Evolutionary conservation across 2,329 filamentous ascomycete genomes (phyloP).

Genomic region (Tothia fuscella): DNA sequence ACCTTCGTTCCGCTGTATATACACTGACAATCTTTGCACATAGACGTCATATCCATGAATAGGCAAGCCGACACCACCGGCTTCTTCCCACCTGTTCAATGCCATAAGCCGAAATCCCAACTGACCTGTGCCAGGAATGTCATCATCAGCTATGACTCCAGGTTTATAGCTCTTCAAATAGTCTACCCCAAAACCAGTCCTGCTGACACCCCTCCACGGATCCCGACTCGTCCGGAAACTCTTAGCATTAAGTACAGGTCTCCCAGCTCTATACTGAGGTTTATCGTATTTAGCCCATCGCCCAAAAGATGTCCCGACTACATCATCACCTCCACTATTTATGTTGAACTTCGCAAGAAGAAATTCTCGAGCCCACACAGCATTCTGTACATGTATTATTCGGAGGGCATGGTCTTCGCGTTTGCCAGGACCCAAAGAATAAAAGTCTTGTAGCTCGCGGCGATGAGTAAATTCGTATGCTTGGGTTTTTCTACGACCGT

Average conservation of each 20-base stretch:
- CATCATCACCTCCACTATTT: constrained; percentile 30
- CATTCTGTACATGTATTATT: constrained; percentile 39
- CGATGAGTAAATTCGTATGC: constrained; percentile 38
- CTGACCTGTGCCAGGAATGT: constrained; percentile 5
- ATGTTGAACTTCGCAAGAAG: constrained; percentile 42
- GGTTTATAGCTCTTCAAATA: constrained; percentile 36
- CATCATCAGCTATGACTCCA: constrained; percentile 15
- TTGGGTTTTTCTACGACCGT: constrained; percentile 31
- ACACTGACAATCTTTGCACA: constrained; percentile 38
- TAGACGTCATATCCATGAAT: constrained; percentile 37
- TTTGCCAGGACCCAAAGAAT: constrained; percentile 15
- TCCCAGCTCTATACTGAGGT: constrained; percentile 36
- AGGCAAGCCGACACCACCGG: constrained; percentile 25
- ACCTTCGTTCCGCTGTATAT: constrained; percentile 33
- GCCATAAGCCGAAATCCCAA: constrained; percentile 38
- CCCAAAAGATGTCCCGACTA: constrained; percentile 38
- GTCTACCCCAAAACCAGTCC: constrained; percentile 39
- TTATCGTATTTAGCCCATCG: constrained; percentile 37
- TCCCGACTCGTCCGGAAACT: constrained; percentile 39
- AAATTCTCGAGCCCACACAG: constrained; percentile 37
- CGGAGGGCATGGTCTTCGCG: constrained; percentile 10
- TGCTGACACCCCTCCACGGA: constrained; percentile 38
- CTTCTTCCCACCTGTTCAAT: constrained; percentile 36
- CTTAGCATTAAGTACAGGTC: constrained; percentile 39
- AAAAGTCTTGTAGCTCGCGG: constrained; percentile 32